phyloP scores from a whole-genome alignment of 208 protist genomes.

The Angomonas ambiguus region DNA sequence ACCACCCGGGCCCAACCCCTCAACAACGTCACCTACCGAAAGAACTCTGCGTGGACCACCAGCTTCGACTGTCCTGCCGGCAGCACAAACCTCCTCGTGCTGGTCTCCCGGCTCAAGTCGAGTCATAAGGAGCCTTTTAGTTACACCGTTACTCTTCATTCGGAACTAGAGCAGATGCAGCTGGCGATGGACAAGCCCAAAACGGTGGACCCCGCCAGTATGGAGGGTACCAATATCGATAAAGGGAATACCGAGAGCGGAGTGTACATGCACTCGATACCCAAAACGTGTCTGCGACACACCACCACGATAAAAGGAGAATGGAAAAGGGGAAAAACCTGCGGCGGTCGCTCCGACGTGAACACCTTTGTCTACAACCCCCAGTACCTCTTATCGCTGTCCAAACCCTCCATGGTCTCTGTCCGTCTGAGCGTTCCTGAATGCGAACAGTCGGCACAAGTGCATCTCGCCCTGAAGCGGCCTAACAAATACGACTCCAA shows the following conservation, averaged over 20 bases:
- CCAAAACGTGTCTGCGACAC: constrained; percentile 37
- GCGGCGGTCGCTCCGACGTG: constrained; percentile 51
- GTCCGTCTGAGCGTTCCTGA: constrained; percentile 37
- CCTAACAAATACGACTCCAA: constrained; percentile 9
- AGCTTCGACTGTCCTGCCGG: constrained; percentile 84
- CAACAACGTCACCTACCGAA: constrained; percentile 56
- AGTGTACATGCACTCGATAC: constrained; percentile 82
- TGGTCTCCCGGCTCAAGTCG: constrained; percentile 46
- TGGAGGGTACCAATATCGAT: constrained; percentile 23
- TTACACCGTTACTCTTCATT: constrained; percentile 83
- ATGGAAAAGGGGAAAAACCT: constrained; percentile 72
- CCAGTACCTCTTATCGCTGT: constrained; percentile 65
- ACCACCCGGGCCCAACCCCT: constrained; percentile 39
- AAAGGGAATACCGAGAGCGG: constrained; percentile 22
- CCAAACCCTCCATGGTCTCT: constrained; percentile 51
- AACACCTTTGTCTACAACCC: constrained; percentile 71
- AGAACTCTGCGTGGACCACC: constrained; percentile 50
- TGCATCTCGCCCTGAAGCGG: constrained; percentile 19
- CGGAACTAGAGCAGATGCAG: constrained; percentile 40
- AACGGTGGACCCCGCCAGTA: constrained; percentile 14
- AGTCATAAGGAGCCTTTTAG: constrained; percentile 42
- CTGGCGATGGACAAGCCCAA: constrained; percentile 1
- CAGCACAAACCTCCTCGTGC: constrained; percentile 56
- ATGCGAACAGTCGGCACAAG: constrained; percentile 22
- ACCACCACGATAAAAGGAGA: constrained; percentile 30